Base-by-base conservation (phyloP, 1,284 basidiomycete species). In the Taiwanofungus camphoratus region DNA sequence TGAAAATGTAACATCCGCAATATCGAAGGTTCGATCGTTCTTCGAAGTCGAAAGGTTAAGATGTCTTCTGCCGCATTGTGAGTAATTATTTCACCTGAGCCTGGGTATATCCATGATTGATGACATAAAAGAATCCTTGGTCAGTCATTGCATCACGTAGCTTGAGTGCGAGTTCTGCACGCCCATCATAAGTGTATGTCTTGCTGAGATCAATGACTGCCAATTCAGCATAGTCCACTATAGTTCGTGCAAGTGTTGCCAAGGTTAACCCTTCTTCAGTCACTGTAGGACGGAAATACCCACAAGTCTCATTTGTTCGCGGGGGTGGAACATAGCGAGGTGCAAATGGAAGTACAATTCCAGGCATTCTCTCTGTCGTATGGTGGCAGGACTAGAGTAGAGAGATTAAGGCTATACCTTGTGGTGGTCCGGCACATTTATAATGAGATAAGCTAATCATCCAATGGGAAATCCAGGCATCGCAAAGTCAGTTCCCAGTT, bases 161-260 rank as follows among this genome's bases (percentile, higher is more conserved):
- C 52, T 74, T 66, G 15, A 59, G 51, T 1, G 74, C 71, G 2
- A 83, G 66, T 40, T 65, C 60, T 1, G 57, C 55, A 24, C 72
- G 70, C 3, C 70, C 76, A 43, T 76, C 72, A 0, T 63, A 59
- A 0, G 66, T 77, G 6, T 57, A 51, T 23, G 68, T 66, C 37
- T 71, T 70, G 23, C 76, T 66, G 8, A 87, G 60, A 54, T 87
- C 83, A 45, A 87, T 72, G 40, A 76, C 68, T 13, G 77, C 69
- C 16, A 87, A 69, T 34, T 84, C 73, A 0, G 79, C 84, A 66
- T 77, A 84, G 31, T 82, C 73, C 61, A 82, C 80, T 82, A n/a
- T n/a, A n/a, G n/a, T n/a, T n/a, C n/a, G n/a, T n/a, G n/a, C n/a
- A n/a, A n/a, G n/a, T n/a, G n/a, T n/a, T n/a, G n/a, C n/a, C n/a